A percentile compares a stretch with the other conserved stretches of the same genome.
Conservation (phyloP, 805 yeast species). For the Pichia heedii region DNA sequence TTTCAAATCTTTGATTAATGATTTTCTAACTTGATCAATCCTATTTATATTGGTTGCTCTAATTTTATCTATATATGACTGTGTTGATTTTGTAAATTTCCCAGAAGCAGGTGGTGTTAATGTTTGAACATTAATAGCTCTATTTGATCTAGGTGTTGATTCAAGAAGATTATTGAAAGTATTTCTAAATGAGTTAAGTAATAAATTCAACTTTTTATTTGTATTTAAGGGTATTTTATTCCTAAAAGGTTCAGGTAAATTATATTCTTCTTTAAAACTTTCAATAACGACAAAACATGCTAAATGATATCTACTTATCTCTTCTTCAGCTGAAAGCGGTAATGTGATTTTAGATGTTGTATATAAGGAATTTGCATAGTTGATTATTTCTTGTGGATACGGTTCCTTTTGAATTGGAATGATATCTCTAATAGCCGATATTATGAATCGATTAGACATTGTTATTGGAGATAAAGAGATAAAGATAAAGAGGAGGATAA, state of each 20-base stretch:
- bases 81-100: not conserved
- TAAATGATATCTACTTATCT: conserved; percentile 57
- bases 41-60: not conserved
- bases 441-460: conserved; percentile 26
- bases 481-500: not conserved
- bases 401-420: conserved; percentile 40
- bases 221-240: conserved; percentile 53
- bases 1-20: conserved; percentile 3
- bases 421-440: conserved; percentile 38
- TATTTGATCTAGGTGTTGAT: conserved; percentile 14
- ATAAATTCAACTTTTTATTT: conserved; percentile 30
- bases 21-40: conserved; percentile 3
- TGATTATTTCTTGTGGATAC: conserved; percentile 33
- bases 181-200: conserved; percentile 33
- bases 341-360: conserved; percentile 43
- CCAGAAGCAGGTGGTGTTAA: not conserved
- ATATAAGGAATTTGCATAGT: conserved; percentile 38
- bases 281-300: conserved; percentile 58
- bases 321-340: conserved; percentile 42
- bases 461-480: not conserved
- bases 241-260: conserved; percentile 40
- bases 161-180: conserved; percentile 6
- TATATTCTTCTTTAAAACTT: conserved; percentile 33
- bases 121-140: not conserved
- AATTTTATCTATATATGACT: not conserved